Conservation (phyloP, 345 rosid species). For the Eucalyptus guilfoylei region DNA sequence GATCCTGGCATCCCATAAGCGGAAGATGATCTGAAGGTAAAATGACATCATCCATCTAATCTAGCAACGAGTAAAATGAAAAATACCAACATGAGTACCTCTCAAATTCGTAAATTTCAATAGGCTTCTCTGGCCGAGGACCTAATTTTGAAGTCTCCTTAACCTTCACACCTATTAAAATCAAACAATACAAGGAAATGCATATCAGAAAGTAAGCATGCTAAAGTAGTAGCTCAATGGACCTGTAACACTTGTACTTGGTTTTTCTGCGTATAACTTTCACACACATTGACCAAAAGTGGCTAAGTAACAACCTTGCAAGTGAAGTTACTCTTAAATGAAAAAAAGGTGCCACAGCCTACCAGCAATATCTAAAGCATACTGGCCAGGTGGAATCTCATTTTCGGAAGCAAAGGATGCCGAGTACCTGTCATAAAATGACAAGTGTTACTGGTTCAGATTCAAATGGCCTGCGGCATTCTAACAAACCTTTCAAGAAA, state of each 20-base stretch:
- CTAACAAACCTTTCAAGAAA: background rate
- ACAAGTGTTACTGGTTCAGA: background rate
- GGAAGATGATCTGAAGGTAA: background rate
- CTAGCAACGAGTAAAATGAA: background rate
- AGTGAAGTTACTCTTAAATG: background rate
- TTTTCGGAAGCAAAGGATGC: constrained; percentile 59
- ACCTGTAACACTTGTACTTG: background rate
- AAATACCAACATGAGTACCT: constrained; percentile 23
- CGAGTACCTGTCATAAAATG: constrained; percentile 50
- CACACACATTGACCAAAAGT: background rate
- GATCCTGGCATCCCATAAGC: background rate
- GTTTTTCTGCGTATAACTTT: background rate
- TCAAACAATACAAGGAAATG: background rate
- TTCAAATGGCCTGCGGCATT: background rate
- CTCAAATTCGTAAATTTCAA: constrained; percentile 92
- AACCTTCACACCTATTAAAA: constrained; percentile 43
- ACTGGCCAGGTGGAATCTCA: constrained; percentile 63
- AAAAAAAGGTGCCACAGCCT: background rate
- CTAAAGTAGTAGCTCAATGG: background rate
- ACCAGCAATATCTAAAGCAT: constrained; percentile 67
- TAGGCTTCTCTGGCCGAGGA: constrained; percentile 86
- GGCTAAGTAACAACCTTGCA: background rate
- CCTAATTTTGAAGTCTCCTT: constrained; percentile 78
- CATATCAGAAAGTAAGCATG: background rate
- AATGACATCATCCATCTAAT: background rate